Evolutionary conservation across 2,329 filamentous ascomycete species (phyloP), one percentile per base, ranked within the genome.

Genomic region (Sclerotinia minor): DNA sequence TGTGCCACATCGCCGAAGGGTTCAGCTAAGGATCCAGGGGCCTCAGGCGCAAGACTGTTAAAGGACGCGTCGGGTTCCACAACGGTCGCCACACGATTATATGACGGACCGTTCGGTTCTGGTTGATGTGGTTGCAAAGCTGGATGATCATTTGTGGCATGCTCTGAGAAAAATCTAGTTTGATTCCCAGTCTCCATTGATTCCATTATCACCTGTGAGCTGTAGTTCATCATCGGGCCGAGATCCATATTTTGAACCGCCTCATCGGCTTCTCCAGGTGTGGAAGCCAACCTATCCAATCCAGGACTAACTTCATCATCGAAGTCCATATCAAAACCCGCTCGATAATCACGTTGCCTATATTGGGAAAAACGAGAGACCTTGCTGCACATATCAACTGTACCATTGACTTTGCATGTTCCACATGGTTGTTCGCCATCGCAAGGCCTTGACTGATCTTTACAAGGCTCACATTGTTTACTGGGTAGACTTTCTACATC

Each of bases 1-100:
- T 41, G 38, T 44, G 60, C 60, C 13, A 64, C 60, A n/a, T 64
- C 60, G 0, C 47, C 60, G 29, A 64, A 64, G n/a, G 60, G 60
- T 29, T 50, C 45, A 29, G 59, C 45, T 24, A n/a, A 26, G n/a
- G 38, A 50, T 49, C 50, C 59, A 21, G n/a, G 45, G 17, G 29
- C 59, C 32, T 2, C 29, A 4, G 45, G 59, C 2, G 45, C 59
- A 24, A 61, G 45, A 21, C 59, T 61, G 9, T 24, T 61, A 24
- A 50, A 50, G 19, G 59, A 61, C 19, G 59, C 45, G 32, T 50
- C 44, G 15, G 21, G 29, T 38, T 61, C 59, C 2, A 35, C n/a
- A 11, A 61, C 59, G 5, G 29, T 50, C 6, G 29, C 45, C 6
- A 61, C 21, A 24, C 59, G 59, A 38, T 61, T 50, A 47, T 49